Base-by-base conservation (phyloP, 768 basidiomycete genomes). In the Podaxis pistillaris region DNA sequence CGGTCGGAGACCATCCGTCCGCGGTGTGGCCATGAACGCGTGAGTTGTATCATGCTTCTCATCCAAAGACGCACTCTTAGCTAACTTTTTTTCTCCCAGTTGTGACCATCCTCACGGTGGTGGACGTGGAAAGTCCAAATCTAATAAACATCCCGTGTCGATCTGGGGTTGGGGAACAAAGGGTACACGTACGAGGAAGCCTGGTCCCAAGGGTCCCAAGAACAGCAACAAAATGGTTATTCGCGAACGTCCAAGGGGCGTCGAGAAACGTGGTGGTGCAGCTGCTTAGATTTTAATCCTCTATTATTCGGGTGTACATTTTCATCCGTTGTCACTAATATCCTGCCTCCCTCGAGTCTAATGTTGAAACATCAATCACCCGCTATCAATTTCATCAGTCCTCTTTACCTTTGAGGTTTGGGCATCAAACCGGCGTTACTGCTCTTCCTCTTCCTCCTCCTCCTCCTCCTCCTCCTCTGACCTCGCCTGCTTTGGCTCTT, bases 11-110 rank as follows among this genome's bases (percentile, higher is more conserved):
- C 95, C 95, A 0, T 83, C 83, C 36, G 94, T 96, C 51, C 88
- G 95, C 74, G 95, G 95, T 87, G 88, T 97, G 66, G 95, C 95
- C 47, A 96, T 96, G 95, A 98, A 97, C 75, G 90, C 93, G 87
- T 94, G 78, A 47, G 90, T 81, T 64, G 56, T 59, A 55, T 19
- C 5, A 47, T 60, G 60, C 53, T 62, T 54, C 30, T 56, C 17
- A 54, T 22, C 54, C n/a, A 58, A 38, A 11, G 36, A 47, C 53
- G 50, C 58, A 22, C 12, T 30, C 13, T 37, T 65, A 28, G 59
- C 53, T 50, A 30, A 56, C 41, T 49, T 37, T 28, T 52, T 37
- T 41, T 19, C 24, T 26, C 50, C 8, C 61, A 94, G 93, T 51
- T 84, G 83, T 59, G 94, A 95, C 75, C 94, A 96, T 75, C 95